Evolutionary conservation across 2,329 filamentous ascomycete genomes (phyloP).

Genomic region (Didymella pomorum): DNA sequence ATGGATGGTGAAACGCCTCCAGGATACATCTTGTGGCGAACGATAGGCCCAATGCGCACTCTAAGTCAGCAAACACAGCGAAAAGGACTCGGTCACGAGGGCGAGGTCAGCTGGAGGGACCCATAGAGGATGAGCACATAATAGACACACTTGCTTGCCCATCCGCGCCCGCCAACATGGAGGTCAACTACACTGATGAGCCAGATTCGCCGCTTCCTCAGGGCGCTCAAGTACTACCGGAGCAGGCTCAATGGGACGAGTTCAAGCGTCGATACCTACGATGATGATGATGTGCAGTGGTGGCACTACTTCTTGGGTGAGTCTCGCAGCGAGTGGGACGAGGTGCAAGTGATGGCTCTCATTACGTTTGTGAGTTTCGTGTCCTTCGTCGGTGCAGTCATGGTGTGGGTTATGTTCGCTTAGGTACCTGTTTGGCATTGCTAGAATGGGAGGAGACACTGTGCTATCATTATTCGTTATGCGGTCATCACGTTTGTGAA

Average conservation of each 20-base stretch:
- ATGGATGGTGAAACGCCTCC: not conserved
- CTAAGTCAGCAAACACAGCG: slow-evolving; percentile 8
- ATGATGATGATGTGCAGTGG: slow-evolving; percentile 1
- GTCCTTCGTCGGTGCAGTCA: not conserved
- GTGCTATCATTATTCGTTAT: not conserved
- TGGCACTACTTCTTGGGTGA: not conserved
- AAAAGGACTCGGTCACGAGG: not conserved
- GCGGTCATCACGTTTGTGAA: not conserved
- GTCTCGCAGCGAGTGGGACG: not conserved
- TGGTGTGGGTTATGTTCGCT: not conserved
- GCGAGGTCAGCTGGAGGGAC: not conserved
- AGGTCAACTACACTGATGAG: not conserved
- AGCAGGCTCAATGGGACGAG: slow-evolving; percentile 5
- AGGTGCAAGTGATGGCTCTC: not conserved
- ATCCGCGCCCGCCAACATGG: not conserved
- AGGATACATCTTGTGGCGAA: not conserved
- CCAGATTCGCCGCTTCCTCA: not conserved
- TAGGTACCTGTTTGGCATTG: not conserved
- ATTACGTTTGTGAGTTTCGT: not conserved
- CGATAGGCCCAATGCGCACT: not conserved
- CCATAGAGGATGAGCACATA: not conserved
- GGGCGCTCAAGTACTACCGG: not conserved
- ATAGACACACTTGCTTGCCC: not conserved
- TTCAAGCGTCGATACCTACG: not conserved
- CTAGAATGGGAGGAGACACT: not conserved